These are phyloP conservation scores for Kluyveromyces sp. DNA, from an alignment of 1,139 yeast genomes.

Conservation along the genomic window DNA sequence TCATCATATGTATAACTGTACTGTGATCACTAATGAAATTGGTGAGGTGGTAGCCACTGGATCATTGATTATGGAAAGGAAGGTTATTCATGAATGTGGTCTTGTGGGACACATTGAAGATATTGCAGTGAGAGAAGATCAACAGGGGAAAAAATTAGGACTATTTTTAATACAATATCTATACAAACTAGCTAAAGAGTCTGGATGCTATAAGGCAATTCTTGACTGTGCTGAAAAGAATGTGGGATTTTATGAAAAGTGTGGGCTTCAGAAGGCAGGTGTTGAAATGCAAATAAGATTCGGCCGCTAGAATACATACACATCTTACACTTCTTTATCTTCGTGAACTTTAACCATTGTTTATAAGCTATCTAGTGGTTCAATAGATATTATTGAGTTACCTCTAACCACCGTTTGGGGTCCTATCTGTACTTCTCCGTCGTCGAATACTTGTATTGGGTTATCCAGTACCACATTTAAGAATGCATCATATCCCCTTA, in stretches of 20 bases:
- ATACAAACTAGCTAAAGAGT: constrained; percentile 47
- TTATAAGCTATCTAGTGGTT: constrained; percentile 30
- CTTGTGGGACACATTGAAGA: constrained; percentile 93
- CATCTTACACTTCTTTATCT: not conserved
- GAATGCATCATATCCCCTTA: constrained; percentile 73
- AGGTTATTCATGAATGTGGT: constrained; percentile 71
- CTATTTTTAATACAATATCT: constrained; percentile 54
- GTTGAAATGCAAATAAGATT: constrained; percentile 54
- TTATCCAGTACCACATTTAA: constrained; percentile 67
- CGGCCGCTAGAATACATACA: not conserved
- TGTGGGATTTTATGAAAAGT: constrained; percentile 80
- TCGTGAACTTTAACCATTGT: not conserved
- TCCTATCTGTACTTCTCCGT: constrained; percentile 38
- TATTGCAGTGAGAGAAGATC: constrained; percentile 66
- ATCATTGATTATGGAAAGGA: constrained; percentile 49
- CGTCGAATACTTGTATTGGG: constrained; percentile 52
- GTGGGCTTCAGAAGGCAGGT: constrained; percentile 63
- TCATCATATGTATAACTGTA: constrained; percentile 40
- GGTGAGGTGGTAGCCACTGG: constrained; percentile 40
- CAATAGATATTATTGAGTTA: constrained; percentile 53
- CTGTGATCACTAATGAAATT: constrained; percentile 47
- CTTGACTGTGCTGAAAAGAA: constrained; percentile 82
- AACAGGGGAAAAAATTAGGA: constrained; percentile 84
- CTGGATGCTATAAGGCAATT: constrained; percentile 81
- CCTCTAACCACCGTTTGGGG: constrained; percentile 46